Base-by-base conservation (phyloP, 331 rosid genomes). In the Malus hybrid region DNA sequence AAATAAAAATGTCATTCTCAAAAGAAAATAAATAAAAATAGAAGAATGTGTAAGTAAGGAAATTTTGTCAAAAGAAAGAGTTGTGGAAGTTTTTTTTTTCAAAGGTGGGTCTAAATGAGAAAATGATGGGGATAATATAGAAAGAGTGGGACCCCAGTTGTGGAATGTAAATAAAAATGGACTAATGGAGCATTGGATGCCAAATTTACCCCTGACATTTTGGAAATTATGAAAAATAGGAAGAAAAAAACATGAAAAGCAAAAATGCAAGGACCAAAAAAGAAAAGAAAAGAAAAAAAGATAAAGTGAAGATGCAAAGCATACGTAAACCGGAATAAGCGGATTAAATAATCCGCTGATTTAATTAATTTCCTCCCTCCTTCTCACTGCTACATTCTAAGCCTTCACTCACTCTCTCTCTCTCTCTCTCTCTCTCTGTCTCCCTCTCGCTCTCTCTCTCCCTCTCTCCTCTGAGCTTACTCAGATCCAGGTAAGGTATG, bases 401-500 rank as follows among this genome's bases (percentile, higher is more conserved):
- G 16, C 52, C 9, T n/a, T 9, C 18, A 19, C 50, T 10, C 22
- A 3, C 12, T 22, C 32, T 3, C 65, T 5, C 65, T 63, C 12
- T 62, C 22, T 7, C 12, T 63, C 12, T 62, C 33, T 12, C 34
- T 20, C 34, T 64, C 34, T 70, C 70, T 19, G 54, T 36, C 56
- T 29, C 71, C 42, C 66, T 39, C 52, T 31, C 55, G 22, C 22
- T 24, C 29, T 28, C 29, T 28, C 11, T 0, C 44, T 0, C 44
- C 0, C 11, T 0, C 5, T 4, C 33, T 31, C 46, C 46, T 39
- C 4, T 69, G 56, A 62, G 48, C 46, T 50, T 61, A 22, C 71
- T 77, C 85, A 87, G 92, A 89, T 87, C 94, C 90, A 77, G 88
- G 93, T 88, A 71, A 28, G 29, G 46, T 10, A 9, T 80, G 87